Evolutionary conservation across 257 asterid species (phyloP).

Genomic region (Datura wrightii): DNA sequence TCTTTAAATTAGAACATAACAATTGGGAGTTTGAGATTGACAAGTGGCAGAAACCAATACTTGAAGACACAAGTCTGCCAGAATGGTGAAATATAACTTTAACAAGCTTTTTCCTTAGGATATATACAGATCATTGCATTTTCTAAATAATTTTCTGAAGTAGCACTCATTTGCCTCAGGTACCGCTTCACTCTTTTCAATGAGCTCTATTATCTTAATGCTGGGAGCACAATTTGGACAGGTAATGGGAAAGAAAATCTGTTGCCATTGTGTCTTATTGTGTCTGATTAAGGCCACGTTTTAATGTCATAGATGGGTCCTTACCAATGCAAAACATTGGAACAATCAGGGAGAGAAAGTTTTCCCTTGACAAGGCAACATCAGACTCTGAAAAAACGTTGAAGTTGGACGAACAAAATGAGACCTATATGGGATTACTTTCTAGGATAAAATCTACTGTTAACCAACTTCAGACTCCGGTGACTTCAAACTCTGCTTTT

Average conservation of each 20-base stretch:
- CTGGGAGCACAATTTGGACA: conserved; percentile 98
- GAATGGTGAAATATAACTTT: conserved; percentile 66
- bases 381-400: conserved; percentile 33
- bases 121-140: conserved; percentile 3
- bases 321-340: conserved; percentile 68
- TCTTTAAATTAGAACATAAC: conserved; percentile 52
- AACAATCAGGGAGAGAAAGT: conserved; percentile 52
- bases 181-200: conserved; percentile 90
- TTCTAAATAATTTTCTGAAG: conserved; percentile 32
- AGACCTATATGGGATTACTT: conserved; percentile 72
- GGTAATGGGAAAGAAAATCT: conserved; percentile 43
- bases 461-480: conserved; percentile 66
- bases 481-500: conserved; percentile 63
- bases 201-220: conserved; percentile 89
- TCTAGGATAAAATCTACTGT: conserved; percentile 72
- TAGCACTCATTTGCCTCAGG: conserved; percentile 57
- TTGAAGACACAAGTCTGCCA: conserved; percentile 87
- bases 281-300: not conserved
- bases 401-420: conserved; percentile 47
- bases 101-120: conserved; percentile 26
- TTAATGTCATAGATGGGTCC: conserved; percentile 70
- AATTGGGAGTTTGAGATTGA: conserved; percentile 88
- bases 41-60: conserved; percentile 93
- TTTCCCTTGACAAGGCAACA: conserved; percentile 61
- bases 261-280: not conserved